A percentile compares a stretch with the other conserved stretches of the same genome.
Conservation (phyloP, 1,284 basidiomycete species). For the Leccinum holopus region DNA sequence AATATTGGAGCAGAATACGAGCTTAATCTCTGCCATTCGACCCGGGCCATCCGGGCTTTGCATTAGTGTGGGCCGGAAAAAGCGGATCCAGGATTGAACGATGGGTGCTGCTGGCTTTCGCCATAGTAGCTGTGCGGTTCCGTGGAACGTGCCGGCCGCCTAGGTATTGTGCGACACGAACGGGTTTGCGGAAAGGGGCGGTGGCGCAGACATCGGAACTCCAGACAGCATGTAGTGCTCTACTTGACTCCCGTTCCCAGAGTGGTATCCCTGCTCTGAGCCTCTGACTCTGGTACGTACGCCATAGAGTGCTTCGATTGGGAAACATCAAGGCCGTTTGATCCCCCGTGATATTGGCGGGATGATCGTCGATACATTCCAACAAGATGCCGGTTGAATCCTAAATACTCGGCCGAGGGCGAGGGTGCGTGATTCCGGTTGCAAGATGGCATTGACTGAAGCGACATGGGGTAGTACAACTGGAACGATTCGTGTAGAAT, state of each 20-base stretch:
- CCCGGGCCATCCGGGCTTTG: conserved; percentile 2
- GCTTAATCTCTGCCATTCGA: background rate
- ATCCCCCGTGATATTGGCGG: conserved; percentile 28
- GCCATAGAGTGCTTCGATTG: conserved; percentile 33
- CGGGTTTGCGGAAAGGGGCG: conserved; percentile 46
- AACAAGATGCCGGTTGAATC: conserved; percentile 33
- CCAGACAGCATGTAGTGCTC: conserved; percentile 43
- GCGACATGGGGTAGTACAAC: conserved; percentile 71
- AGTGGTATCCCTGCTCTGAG: conserved; percentile 31
- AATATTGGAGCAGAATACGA: no score
- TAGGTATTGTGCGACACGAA: conserved; percentile 40
- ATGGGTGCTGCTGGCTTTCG: conserved; percentile 42
- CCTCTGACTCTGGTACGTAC: no score
- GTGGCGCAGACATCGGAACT: conserved; percentile 53
- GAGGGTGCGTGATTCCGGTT: conserved; percentile 28
- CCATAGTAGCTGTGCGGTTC: conserved; percentile 37
- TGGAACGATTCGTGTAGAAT: conserved; percentile 60
- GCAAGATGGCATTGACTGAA: conserved; percentile 48
- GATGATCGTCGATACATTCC: conserved; percentile 31
- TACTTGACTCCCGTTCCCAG: conserved; percentile 25
- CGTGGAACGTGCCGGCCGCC: conserved; percentile 30
- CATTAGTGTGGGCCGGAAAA: conserved; percentile 49
- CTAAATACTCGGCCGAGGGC: conserved; percentile 27
- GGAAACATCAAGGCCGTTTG: conserved; percentile 26
- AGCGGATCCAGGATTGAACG: conserved; percentile 45